phyloP scores from a whole-genome alignment of 2,329 filamentous ascomycete species.

The Colletotrichum chlorophyti region DNA sequence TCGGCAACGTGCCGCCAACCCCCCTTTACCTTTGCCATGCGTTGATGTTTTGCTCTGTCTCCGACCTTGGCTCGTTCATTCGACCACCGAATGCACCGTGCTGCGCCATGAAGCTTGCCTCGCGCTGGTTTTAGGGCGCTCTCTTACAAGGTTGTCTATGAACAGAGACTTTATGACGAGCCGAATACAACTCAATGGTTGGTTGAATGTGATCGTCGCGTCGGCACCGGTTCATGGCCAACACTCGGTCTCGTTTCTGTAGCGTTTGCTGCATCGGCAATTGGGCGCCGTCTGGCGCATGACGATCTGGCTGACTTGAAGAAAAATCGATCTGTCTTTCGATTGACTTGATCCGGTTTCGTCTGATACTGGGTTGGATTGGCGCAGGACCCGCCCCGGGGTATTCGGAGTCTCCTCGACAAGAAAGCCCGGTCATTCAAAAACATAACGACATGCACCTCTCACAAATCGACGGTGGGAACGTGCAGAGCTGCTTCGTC shows the following conservation, averaged over 20 bases:
- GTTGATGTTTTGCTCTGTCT: no score
- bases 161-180: conserved; percentile 1
- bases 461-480: background rate
- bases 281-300: conserved; percentile 3
- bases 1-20: conserved; percentile 22
- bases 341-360: no score
- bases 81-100: conserved; percentile 2
- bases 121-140: background rate
- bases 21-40: background rate
- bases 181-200: background rate
- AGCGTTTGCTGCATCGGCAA: conserved; percentile 11
- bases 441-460: conserved; percentile 21
- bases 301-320: no score
- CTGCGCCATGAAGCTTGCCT: background rate
- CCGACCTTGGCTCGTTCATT: background rate
- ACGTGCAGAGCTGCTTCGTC: no score
- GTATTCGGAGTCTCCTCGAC: no score
- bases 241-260: background rate
- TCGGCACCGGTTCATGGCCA: conserved; percentile 1
- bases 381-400: no score
- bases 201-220: background rate
- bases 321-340: no score
- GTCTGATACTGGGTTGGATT: no score
- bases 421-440: background rate
- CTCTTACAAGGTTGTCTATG: conserved; percentile 17